Conservation (phyloP, 306 rosid species). For the Astragalus membranaceus region DNA sequence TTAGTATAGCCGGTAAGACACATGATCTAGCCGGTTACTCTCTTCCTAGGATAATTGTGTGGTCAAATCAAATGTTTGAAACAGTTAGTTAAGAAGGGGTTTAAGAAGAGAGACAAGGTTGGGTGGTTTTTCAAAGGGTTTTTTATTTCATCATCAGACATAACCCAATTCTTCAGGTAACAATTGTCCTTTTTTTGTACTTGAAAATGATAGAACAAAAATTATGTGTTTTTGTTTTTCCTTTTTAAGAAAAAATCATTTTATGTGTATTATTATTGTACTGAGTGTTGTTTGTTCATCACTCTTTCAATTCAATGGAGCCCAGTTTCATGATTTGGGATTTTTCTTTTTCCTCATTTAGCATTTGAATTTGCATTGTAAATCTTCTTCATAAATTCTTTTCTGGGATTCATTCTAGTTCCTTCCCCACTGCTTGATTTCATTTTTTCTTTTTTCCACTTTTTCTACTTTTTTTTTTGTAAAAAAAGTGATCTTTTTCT, state of each 20-base stretch:
- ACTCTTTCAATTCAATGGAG: neutral
- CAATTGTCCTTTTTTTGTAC: neutral
- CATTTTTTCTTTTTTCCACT: neutral
- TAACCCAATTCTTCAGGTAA: slow-evolving; percentile 35
- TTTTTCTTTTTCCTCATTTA: neutral
- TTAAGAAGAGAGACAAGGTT: slow-evolving; percentile 36
- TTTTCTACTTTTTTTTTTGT: neutral
- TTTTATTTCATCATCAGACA: slow-evolving; percentile 37
- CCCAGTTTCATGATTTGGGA: slow-evolving; percentile 5
- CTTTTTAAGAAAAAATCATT: neutral
- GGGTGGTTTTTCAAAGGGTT: slow-evolving; percentile 46
- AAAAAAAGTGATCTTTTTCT: neutral
- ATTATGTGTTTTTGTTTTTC: neutral
- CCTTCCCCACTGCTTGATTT: neutral
- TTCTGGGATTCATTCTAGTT: slow-evolving; percentile 7
- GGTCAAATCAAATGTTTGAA: slow-evolving; percentile 41
- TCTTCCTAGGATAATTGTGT: slow-evolving; percentile 17
- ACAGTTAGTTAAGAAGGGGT: slow-evolving; percentile 42
- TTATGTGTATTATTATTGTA: too few species aligned
- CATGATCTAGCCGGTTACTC: slow-evolving; percentile 24
- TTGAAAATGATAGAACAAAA: neutral
- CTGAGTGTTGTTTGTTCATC: neutral
- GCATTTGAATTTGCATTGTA: slow-evolving; percentile 21
- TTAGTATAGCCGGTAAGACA: slow-evolving; percentile 33
- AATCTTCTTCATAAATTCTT: neutral